These are phyloP conservation scores for Fusarium transvaalense DNA, from an alignment of 2,329 filamentous ascomycete species.

Conservation along the genomic window DNA sequence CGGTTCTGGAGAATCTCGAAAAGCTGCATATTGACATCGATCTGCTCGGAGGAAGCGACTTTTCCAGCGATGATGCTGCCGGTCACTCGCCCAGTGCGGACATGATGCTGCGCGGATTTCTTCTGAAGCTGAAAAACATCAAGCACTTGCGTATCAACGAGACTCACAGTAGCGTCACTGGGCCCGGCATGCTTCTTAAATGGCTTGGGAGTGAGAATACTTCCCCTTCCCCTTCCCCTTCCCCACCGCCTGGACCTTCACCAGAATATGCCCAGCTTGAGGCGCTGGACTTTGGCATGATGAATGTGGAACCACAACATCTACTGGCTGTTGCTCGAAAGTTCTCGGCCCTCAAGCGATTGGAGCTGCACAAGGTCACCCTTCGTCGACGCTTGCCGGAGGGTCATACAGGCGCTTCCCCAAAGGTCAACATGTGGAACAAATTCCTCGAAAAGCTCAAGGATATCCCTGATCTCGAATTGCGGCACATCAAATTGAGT, in stretches of 20 bases:
- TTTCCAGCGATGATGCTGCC: constrained; percentile 9
- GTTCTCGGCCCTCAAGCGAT: constrained; percentile 57
- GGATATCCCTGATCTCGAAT: constrained; percentile 49
- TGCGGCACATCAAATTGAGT: constrained; percentile 53
- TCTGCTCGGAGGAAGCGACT: constrained; percentile 24
- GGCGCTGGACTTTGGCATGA: constrained; percentile 60
- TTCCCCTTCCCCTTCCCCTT: not conserved
- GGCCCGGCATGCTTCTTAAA: constrained; percentile 51
- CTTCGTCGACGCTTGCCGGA: constrained; percentile 39
- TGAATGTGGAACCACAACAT: constrained; percentile 46
- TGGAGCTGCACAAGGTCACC: constrained; percentile 62
- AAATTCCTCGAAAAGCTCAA: constrained; percentile 54
- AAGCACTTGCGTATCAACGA: constrained; percentile 66
- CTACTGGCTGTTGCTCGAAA: constrained; percentile 56
- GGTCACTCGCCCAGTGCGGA: constrained; percentile 18
- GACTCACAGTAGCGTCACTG: not conserved
- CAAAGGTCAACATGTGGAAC: constrained; percentile 55
- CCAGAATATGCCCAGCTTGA: constrained; percentile 54
- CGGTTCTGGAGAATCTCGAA: constrained; percentile 60
- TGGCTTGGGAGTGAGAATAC: constrained; percentile 53
- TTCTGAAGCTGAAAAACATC: constrained; percentile 54
- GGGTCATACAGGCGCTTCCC: not conserved
- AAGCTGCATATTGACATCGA: constrained; percentile 56
- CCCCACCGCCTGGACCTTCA: constrained; percentile 23
- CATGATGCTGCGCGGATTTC: constrained; percentile 44